Evolutionary conservation across 768 basidiomycete species (phyloP), one percentile per base, ranked within the genome.

Genomic region (Termitomyces sp.): DNA sequence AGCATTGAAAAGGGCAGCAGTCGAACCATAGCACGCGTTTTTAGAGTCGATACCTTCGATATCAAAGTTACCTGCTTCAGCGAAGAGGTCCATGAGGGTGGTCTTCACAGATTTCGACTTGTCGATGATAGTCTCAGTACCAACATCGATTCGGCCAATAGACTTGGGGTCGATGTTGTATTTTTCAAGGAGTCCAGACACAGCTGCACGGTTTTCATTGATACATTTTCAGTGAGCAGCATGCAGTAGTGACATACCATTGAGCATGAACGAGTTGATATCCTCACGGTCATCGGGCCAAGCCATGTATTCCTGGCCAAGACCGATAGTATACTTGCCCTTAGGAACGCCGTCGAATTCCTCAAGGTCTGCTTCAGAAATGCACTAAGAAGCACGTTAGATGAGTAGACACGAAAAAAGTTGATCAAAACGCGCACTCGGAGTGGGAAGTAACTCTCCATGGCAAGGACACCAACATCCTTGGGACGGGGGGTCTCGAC

Each of bases 91-190:
- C 97, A 99, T 98, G 59, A 99, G 83, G 56, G 91, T 87, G 2
- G 97, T 98, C 77, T 99, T 99, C 72, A 94, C 93, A 7, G 96
- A 91, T 75, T 99, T 99, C 43, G 94, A 95, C 78, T 98, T 98
- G 84, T 99, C 97, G 66, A 99, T 97, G 74, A 98, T 92, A 41
- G 97, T 98, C 72, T 99, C 97, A 26, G 97, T 99, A 47, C 97
- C 97, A 56, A 98, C 94, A 62, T 99, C 97, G 57, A 99, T 86
- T 62, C 97, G 94, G 56, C 97, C 97, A 70, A 99, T 94, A 52
- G 93, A 93, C 67, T 82, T 87, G 64, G 97, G 94, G 78, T 98
- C 95, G 67, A 99, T 83, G 78, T 93, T 87, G 82, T 86, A 97
- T 74, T 96, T 97, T 68, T 90, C 82, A 59, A 99, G 80, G 40